phyloP scores from a whole-genome alignment of 345 rosid genomes.

The Isatis tinctoria region DNA sequence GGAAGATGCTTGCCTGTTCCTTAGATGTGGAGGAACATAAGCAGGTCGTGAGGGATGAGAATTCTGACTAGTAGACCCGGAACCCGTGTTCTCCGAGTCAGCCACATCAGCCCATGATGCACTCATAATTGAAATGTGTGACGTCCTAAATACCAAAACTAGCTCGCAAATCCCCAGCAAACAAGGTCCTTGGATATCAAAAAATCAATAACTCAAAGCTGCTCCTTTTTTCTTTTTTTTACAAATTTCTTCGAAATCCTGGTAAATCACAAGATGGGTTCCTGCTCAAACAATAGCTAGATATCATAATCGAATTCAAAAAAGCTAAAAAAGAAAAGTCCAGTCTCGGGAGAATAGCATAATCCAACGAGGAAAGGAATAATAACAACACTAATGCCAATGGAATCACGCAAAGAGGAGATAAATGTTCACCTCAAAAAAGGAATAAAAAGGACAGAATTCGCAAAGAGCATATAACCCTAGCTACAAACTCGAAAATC shows the following conservation, averaged over 20 bases:
- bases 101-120: slow-evolving; percentile 99
- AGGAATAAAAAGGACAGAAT: neutral
- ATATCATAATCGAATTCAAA: slow-evolving; percentile 2
- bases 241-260: neutral
- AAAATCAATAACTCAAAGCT: neutral
- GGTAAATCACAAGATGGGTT: slow-evolving; percentile 9
- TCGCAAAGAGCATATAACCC: slow-evolving; percentile 18
- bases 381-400: neutral
- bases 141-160: slow-evolving; percentile 6
- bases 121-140: slow-evolving; percentile 39
- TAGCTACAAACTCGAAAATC: slow-evolving; percentile 15
- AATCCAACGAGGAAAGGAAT: slow-evolving; percentile 16
- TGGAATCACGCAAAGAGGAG: slow-evolving; percentile 27
- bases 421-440: slow-evolving; percentile 21
- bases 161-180: slow-evolving; percentile 6
- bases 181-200: neutral
- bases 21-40: slow-evolving; percentile 88
- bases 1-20: slow-evolving; percentile 54
- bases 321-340: neutral
- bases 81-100: slow-evolving; percentile 62
- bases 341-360: slow-evolving; percentile 18
- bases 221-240: neutral
- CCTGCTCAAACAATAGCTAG: neutral
- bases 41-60: slow-evolving; percentile 43
- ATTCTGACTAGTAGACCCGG: slow-evolving; percentile 41